Percentiles rank a stretch among this genome's conserved stretches.
Evolutionary conservation across 2,329 filamentous ascomycete species (phyloP).

Genomic region (Verticillium nonalfalfae): DNA sequence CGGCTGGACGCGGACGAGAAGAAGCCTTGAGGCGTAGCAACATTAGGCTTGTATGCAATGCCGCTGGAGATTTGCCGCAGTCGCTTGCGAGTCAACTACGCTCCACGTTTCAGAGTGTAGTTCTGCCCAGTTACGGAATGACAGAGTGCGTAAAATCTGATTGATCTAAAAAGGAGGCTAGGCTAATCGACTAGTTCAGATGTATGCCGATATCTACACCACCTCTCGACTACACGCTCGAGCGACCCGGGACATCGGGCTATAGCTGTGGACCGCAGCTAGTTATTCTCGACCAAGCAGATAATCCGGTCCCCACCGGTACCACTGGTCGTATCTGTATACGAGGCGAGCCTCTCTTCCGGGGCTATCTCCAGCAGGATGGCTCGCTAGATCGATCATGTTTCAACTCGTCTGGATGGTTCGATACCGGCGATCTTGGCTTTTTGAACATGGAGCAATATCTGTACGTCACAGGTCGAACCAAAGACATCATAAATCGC

Average conservation of each 20-base stretch:
- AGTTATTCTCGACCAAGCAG: conserved; percentile 36
- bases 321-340: conserved; percentile 42
- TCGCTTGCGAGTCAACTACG: conserved; percentile 40
- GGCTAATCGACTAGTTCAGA: too few relatives aligned
- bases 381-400: conserved; percentile 35
- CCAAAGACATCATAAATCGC: conserved; percentile 51
- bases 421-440: conserved; percentile 48
- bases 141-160: too few relatives aligned
- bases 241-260: conserved; percentile 47
- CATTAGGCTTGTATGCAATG: conserved; percentile 49
- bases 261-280: conserved; percentile 44
- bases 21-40: conserved; percentile 32
- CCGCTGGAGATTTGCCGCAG: conserved; percentile 45
- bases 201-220: conserved; percentile 54
- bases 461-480: conserved; percentile 47
- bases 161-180: too few relatives aligned
- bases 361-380: conserved; percentile 39
- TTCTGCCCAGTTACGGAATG: conserved; percentile 54
- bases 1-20: conserved; percentile 30
- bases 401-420: conserved; percentile 44
- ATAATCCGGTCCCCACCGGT: conserved; percentile 20
- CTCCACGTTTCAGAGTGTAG: conserved; percentile 42
- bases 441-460: conserved; percentile 44
- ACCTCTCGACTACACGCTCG: conserved; percentile 41
- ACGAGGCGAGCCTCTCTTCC: conserved; percentile 42